A percentile compares a stretch with the other conserved stretches of the same genome.
Conservation (phyloP, 2,329 filamentous ascomycete species). For the Curvularia spicifera region DNA sequence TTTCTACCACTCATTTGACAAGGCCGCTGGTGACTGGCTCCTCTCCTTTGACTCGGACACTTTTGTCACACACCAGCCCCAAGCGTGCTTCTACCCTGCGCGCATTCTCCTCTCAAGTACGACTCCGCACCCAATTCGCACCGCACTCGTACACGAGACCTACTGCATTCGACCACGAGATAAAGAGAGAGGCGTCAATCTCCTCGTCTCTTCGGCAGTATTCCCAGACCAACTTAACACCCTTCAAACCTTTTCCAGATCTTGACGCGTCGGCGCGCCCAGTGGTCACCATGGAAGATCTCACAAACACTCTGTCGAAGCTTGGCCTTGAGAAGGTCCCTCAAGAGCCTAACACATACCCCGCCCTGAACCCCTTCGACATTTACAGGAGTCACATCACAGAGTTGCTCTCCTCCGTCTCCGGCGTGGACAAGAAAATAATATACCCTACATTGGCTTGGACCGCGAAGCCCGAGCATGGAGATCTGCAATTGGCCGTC, state of each 20-base stretch:
- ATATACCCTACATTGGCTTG: slow-evolving; percentile 79
- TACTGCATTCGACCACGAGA: slow-evolving; percentile 6
- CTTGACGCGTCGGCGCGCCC: slow-evolving; percentile 36
- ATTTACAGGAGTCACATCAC: slow-evolving; percentile 81
- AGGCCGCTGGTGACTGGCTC: slow-evolving; percentile 46
- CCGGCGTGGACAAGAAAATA: slow-evolving; percentile 71
- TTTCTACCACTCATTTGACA: slow-evolving; percentile 27
- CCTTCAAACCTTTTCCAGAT: slow-evolving; percentile 29
- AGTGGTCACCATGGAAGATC: slow-evolving; percentile 44
- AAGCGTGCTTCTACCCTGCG: slow-evolving; percentile 6
- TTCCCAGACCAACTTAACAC: slow-evolving; percentile 24
- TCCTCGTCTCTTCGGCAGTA: slow-evolving; percentile 16
- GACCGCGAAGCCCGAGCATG: slow-evolving; percentile 81
- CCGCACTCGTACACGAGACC: slow-evolving; percentile 12
- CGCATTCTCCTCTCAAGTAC: slow-evolving; percentile 10
- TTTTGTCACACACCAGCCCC: slow-evolving; percentile 6
- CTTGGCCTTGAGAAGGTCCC: slow-evolving; percentile 51
- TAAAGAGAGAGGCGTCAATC: not conserved
- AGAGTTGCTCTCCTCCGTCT: slow-evolving; percentile 69
- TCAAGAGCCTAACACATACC: slow-evolving; percentile 57
- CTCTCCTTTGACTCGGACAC: slow-evolving; percentile 38
- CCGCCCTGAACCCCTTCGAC: slow-evolving; percentile 76
- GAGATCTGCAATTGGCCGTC: slow-evolving; percentile 78
- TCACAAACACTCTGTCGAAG: slow-evolving; percentile 45
- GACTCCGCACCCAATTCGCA: slow-evolving; percentile 13